Percentiles rank a stretch among this genome's conserved stretches.
Evolutionary conservation across 495 filamentous ascomycete species (phyloP).

Genomic region (Penicillium canescens): DNA sequence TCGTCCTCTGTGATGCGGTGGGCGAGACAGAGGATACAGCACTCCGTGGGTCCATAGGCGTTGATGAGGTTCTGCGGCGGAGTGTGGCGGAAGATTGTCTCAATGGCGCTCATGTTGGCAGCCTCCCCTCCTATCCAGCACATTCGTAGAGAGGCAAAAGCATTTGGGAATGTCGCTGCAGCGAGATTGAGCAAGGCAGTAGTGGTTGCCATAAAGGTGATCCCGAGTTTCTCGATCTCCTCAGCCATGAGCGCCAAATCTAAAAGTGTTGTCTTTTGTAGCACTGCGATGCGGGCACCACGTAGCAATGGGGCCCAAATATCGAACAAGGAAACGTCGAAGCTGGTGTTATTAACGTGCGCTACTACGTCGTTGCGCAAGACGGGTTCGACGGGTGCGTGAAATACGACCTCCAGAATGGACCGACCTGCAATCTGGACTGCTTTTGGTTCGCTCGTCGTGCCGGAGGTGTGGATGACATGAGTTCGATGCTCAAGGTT

Average conservation of each 20-base stretch:
- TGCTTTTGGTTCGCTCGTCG: conserved; percentile 20
- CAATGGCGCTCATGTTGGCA: conserved; percentile 13
- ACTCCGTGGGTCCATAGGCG: conserved; percentile 36
- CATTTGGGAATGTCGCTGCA: conserved; percentile 11
- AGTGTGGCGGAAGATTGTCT: conserved; percentile 16
- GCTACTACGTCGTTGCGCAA: conserved; percentile 15
- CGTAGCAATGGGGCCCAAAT: conserved; percentile 23
- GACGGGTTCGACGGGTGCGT: conserved; percentile 17
- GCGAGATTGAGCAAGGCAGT: conserved; percentile 20
- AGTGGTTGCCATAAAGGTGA: too few species aligned
- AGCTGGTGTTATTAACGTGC: conserved; percentile 24
- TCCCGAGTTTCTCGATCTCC: too few species aligned
- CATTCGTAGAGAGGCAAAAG: conserved; percentile 8
- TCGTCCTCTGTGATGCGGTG: conserved; percentile 11
- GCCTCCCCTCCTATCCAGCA: conserved; percentile 23
- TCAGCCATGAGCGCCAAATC: too few species aligned
- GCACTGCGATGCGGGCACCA: conserved; percentile 17
- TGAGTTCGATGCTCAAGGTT: conserved; percentile 17
- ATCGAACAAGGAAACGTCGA: conserved; percentile 29
- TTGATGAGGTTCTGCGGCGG: conserved; percentile 28
- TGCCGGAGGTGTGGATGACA: conserved; percentile 26
- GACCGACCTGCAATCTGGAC: conserved; percentile 22
- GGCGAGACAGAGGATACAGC: conserved; percentile 10
- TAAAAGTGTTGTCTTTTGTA: conserved; percentile 11
- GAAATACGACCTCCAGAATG: conserved; percentile 19